These are phyloP conservation scores for Phoma herbarum DNA, from an alignment of 2,329 filamentous ascomycete species.

Conservation along the genomic window DNA sequence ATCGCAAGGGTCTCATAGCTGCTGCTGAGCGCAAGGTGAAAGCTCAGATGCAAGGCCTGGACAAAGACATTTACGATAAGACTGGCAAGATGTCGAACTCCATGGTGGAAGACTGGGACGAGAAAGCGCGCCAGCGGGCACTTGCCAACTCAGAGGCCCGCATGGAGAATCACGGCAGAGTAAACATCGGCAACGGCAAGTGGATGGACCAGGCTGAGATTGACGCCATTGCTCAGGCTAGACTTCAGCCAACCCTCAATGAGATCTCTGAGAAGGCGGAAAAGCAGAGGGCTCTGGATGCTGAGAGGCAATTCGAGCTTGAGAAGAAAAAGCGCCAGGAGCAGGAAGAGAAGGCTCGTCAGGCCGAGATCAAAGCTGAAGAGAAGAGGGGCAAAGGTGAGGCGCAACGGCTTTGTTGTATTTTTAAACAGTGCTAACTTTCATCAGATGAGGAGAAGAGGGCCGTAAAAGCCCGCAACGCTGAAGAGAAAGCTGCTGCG, in stretches of 20 bases:
- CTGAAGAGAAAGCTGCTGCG: conserved; percentile 58
- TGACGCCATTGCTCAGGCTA: conserved; percentile 77
- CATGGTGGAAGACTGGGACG: conserved; percentile 79
- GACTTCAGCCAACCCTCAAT: conserved; percentile 83
- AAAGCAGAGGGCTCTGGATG: conserved; percentile 71
- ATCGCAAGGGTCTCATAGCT: conserved; percentile 78
- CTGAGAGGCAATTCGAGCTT: conserved; percentile 69
- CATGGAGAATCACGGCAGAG: conserved; percentile 64
- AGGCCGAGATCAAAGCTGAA: conserved; percentile 57
- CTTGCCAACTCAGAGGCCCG: conserved; percentile 69
- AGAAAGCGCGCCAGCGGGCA: conserved; percentile 75
- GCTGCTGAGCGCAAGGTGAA: conserved; percentile 88
- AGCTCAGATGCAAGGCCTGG: conserved; percentile 78
- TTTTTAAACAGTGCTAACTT: conserved; percentile 24
- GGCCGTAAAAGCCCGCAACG: conserved; percentile 57
- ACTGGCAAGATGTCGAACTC: conserved; percentile 77
- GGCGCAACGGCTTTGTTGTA: neutral
- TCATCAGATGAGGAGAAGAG: conserved; percentile 64
- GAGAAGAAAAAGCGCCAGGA: conserved; percentile 71
- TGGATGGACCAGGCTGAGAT: conserved; percentile 81
- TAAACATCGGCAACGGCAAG: conserved; percentile 81
- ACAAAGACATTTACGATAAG: conserved; percentile 78
- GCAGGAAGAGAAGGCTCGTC: conserved; percentile 62
- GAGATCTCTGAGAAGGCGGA: conserved; percentile 84
- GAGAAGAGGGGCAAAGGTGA: conserved; percentile 65